Percentiles rank a stretch among this genome's conserved stretches.
Evolutionary conservation across 306 rosid genomes (phyloP).

Genomic region (Quercus aquifolioides): DNA sequence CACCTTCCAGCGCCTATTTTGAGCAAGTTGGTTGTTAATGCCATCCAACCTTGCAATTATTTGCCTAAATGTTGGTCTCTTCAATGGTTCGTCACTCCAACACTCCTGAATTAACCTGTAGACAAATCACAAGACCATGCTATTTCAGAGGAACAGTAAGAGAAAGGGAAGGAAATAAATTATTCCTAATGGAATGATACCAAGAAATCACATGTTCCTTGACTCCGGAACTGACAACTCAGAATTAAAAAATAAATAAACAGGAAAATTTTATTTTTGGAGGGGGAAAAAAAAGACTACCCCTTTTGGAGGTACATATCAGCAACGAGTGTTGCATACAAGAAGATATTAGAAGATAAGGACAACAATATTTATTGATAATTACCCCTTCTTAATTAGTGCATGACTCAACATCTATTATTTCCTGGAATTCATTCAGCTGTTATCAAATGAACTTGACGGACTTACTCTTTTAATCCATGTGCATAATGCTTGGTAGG

Average conservation of each 20-base stretch:
- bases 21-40: conserved; percentile 22
- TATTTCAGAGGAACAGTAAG: background rate
- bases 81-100: conserved; percentile 39
- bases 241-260: background rate
- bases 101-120: conserved; percentile 47
- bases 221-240: background rate
- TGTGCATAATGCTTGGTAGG: conserved; percentile 34
- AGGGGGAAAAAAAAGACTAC: background rate
- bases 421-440: conserved; percentile 9
- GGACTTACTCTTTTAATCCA: conserved; percentile 49
- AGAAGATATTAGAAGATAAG: background rate
- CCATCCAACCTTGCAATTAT: conserved; percentile 41
- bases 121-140: background rate
- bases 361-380: background rate
- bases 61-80: conserved; percentile 45
- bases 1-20: conserved; percentile 44
- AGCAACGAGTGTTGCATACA: background rate
- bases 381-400: background rate
- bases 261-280: background rate
- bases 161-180: background rate
- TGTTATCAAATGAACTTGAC: conserved; percentile 1
- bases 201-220: background rate
- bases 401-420: conserved; percentile 13
- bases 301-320: background rate
- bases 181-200: background rate